These are phyloP conservation scores for Ganoderma boninense DNA, from an alignment of 1,284 basidiomycete genomes.

Conservation along the genomic window DNA sequence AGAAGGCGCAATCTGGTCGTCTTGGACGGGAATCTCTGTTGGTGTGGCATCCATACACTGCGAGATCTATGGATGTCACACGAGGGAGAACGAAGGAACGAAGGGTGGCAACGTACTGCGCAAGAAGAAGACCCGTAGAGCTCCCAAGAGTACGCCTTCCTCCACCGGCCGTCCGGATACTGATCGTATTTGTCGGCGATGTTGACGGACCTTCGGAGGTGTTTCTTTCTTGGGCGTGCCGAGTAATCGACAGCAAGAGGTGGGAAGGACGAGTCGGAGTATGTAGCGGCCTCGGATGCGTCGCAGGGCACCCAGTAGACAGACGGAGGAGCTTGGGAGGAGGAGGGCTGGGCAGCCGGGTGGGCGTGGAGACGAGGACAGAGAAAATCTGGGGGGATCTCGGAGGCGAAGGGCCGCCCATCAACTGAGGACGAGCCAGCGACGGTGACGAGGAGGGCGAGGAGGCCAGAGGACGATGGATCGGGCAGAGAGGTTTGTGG, in stretches of 20 bases:
- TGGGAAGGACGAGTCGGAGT: conserved; percentile 6
- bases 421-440: conserved; percentile 53
- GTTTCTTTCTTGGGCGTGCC: conserved; percentile 22
- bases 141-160: conserved; percentile 62
- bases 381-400: conserved; percentile 63
- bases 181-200: conserved; percentile 66
- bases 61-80: conserved; percentile 23
- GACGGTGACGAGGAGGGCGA: conserved; percentile 64
- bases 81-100: conserved; percentile 8
- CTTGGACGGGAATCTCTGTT: conserved; percentile 30
- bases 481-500: conserved; percentile 16
- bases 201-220: conserved; percentile 20
- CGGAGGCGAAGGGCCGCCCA: conserved; percentile 51
- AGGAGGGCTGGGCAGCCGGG: conserved; percentile 19
- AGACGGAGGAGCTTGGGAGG: conserved; percentile 21
- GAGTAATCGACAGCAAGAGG: conserved; percentile 18
- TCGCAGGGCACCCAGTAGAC: conserved; percentile 27
- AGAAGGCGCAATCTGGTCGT: conserved; percentile 25
- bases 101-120: conserved; percentile 38
- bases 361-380: conserved; percentile 56
- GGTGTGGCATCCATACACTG: conserved; percentile 28
- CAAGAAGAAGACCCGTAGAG: conserved; percentile 71
- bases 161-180: conserved; percentile 68
- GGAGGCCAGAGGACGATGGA: conserved; percentile 51
- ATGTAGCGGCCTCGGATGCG: conserved; percentile 16